phyloP scores from a whole-genome alignment of 805 yeast species.

The Metschnikowia dekortorum region DNA sequence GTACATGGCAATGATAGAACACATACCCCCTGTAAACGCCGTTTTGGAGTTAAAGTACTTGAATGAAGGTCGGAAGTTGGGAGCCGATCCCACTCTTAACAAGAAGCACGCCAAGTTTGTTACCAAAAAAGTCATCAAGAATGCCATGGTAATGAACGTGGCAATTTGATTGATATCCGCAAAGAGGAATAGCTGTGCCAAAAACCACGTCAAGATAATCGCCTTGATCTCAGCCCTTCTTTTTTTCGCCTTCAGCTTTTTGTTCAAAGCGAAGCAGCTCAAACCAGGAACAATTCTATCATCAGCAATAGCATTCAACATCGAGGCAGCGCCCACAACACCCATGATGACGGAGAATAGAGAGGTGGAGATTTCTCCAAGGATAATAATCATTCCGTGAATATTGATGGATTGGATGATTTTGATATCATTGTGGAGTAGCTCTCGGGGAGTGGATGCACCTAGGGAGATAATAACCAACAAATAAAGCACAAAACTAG shows the following conservation, averaged over 20 bases:
- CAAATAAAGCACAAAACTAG: conserved; percentile 74
- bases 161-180: conserved; percentile 94
- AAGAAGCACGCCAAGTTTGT: conserved; percentile 92
- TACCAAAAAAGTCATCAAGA: conserved; percentile 90
- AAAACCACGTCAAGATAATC: conserved; percentile 68
- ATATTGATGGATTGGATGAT: conserved; percentile 78
- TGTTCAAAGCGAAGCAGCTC: conserved; percentile 40
- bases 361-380: conserved; percentile 92
- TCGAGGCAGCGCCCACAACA: conserved; percentile 89
- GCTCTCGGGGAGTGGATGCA: conserved; percentile 69
- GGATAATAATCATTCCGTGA: conserved; percentile 59
- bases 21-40: conserved; percentile 69
- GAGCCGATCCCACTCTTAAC: conserved; percentile 85
- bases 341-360: conserved; percentile 93
- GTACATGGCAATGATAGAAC: conserved; percentile 82
- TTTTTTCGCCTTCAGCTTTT: conserved; percentile 38
- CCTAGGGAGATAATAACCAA: conserved; percentile 83
- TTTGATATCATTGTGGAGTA: conserved; percentile 75
- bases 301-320: conserved; percentile 85
- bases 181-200: conserved; percentile 81
- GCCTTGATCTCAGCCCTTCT: conserved; percentile 60
- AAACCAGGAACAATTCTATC: conserved; percentile 87
- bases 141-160: conserved; percentile 94
- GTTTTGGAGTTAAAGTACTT: conserved; percentile 78
- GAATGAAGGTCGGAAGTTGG: conserved; percentile 97